Conservation (phyloP, 2,329 filamentous ascomycete species). For the Biscogniauxia sp. region DNA sequence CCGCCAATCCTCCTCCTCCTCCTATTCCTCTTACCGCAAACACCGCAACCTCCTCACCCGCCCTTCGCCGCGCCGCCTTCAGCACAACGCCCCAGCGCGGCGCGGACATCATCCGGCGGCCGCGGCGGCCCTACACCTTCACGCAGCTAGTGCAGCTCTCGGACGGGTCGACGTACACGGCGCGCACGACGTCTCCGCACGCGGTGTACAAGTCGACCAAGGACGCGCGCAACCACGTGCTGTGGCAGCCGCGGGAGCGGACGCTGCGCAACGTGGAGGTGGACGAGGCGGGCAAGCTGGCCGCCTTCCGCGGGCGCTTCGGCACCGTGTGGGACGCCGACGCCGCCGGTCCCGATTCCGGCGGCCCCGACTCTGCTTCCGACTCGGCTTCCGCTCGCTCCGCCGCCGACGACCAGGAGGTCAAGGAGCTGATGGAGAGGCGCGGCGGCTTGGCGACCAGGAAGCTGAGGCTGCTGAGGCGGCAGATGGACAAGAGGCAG, state of each 20-base stretch:
- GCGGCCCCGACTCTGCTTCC: too few relatives aligned
- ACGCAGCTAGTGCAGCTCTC: conserved; percentile 93
- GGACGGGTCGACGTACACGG: conserved; percentile 82
- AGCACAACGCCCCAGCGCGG: conserved; percentile 64
- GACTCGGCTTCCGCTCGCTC: too few relatives aligned
- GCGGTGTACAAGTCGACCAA: conserved; percentile 63
- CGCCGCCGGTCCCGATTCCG: conserved; percentile 13
- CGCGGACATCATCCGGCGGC: conserved; percentile 81
- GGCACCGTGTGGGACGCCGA: conserved; percentile 74
- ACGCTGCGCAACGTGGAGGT: conserved; percentile 85
- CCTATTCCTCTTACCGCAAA: too few relatives aligned
- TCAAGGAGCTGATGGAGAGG: conserved; percentile 18
- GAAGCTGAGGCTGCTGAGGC: conserved; percentile 23
- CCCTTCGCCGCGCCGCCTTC: conserved; percentile 24
- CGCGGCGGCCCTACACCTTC: conserved; percentile 92
- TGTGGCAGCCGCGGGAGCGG: conserved; percentile 87
- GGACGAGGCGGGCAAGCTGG: conserved; percentile 88
- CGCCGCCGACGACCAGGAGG: conserved; percentile 31
- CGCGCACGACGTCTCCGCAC: conserved; percentile 71
- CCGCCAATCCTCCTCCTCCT: conserved; percentile 29
- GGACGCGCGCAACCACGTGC: conserved; percentile 82
- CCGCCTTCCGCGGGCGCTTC: conserved; percentile 81
- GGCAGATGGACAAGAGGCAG: conserved; percentile 25
- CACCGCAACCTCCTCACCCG: too few relatives aligned
- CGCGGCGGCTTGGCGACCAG: too few relatives aligned